Conservation (phyloP, 1,284 basidiomycete genomes). For the Irpex sp. region DNA sequence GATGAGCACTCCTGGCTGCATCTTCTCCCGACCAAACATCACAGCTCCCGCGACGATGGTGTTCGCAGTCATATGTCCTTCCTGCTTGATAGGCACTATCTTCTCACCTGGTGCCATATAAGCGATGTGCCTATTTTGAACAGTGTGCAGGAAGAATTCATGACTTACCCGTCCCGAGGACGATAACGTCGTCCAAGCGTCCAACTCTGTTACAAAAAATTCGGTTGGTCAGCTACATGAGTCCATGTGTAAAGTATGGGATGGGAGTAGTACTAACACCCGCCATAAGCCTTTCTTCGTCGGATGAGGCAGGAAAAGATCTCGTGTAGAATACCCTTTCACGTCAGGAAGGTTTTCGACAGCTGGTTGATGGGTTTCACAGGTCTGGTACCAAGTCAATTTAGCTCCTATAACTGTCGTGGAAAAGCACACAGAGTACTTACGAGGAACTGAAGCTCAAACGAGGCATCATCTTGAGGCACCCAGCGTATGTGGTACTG, state of each 20-base stretch:
- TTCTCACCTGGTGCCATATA: slow-evolving; percentile 14
- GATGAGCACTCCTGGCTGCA: slow-evolving; percentile 18
- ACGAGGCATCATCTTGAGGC: slow-evolving; percentile 34
- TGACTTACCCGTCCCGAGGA: slow-evolving; percentile 15
- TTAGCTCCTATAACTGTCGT: too few species aligned
- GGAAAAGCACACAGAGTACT: too few species aligned
- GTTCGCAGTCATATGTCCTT: slow-evolving; percentile 23
- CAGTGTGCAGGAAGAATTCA: background rate
- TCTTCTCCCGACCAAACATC: slow-evolving; percentile 19
- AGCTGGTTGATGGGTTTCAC: slow-evolving; percentile 12
- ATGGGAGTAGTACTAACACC: too few species aligned
- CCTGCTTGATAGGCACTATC: slow-evolving; percentile 27
- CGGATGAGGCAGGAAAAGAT: slow-evolving; percentile 13
- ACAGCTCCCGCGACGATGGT: slow-evolving; percentile 21
- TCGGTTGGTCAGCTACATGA: background rate
- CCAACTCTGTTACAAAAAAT: slow-evolving; percentile 12
- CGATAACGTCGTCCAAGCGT: slow-evolving; percentile 20
- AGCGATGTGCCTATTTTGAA: background rate
- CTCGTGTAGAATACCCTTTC: slow-evolving; percentile 13
- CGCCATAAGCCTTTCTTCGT: slow-evolving; percentile 16
- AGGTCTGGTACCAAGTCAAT: too few species aligned
- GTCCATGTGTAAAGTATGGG: too few species aligned
- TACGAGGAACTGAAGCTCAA: slow-evolving; percentile 34
- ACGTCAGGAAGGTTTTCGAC: slow-evolving; percentile 14
- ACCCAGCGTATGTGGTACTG: slow-evolving; percentile 25